Evolutionary conservation across 78 protist genomes (phyloP).

Genomic region (Bodo saltans): DNA sequence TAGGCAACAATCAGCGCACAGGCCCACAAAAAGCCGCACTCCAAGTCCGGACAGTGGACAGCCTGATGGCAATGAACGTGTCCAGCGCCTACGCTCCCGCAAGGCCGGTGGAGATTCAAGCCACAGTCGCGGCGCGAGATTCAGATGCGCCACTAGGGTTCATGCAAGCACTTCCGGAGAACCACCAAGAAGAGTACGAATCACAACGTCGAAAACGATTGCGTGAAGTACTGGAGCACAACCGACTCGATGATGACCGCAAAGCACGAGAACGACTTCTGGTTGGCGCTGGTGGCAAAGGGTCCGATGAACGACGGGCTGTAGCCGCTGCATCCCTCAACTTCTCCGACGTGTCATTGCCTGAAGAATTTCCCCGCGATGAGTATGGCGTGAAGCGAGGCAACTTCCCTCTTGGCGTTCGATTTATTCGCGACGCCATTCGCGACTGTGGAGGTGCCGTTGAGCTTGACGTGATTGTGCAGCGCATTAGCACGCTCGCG

Average conservation of each 20-base stretch:
- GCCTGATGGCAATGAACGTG: background rate
- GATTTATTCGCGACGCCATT: constrained; percentile 9
- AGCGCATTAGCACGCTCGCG: background rate
- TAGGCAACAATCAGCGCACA: background rate
- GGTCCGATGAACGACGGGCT: background rate
- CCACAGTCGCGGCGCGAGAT: background rate
- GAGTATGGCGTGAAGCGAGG: constrained; percentile 17
- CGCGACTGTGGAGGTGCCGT: constrained; percentile 11
- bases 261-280: background rate
- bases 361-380: constrained; percentile 5
- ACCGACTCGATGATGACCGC: background rate
- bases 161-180: background rate
- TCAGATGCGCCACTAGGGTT: background rate
- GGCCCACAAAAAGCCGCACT: background rate
- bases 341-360: background rate
- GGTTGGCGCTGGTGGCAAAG: background rate
- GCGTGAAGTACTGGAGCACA: background rate
- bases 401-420: constrained; percentile 11
- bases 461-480: background rate
- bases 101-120: background rate
- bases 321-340: background rate
- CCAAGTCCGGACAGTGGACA: background rate
- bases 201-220: background rate
- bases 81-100: background rate
- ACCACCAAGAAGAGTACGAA: background rate